Evolutionary conservation across 306 rosid species (phyloP).

Genomic region (Echinosophora koreensis): DNA sequence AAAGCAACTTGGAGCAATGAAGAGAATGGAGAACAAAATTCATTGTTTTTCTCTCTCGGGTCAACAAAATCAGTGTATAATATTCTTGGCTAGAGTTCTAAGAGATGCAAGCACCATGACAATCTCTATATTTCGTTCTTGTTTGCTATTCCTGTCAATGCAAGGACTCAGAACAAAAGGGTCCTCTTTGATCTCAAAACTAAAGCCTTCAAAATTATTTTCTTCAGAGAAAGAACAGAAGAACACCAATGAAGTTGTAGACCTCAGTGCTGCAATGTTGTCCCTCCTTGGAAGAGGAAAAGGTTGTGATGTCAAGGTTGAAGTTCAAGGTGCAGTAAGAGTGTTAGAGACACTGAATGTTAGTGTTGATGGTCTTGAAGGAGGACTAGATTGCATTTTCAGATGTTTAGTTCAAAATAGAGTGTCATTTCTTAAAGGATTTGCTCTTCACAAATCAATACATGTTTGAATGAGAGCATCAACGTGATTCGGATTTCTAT

Average conservation of each 20-base stretch:
- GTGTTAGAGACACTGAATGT: slow-evolving; percentile 56
- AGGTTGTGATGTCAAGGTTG: slow-evolving; percentile 3
- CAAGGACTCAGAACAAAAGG: slow-evolving; percentile 52
- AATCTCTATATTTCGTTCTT: slow-evolving; percentile 57
- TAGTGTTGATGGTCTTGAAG: slow-evolving; percentile 51
- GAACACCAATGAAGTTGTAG: slow-evolving; percentile 38
- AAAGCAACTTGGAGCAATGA: slow-evolving; percentile 57
- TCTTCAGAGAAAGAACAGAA: slow-evolving; percentile 56
- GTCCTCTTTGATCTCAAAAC: slow-evolving; percentile 59
- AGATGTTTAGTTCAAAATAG: slow-evolving; percentile 73
- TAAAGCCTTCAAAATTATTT: slow-evolving; percentile 49
- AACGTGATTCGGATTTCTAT: slow-evolving; percentile 28
- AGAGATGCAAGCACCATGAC: slow-evolving; percentile 63
- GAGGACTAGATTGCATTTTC: slow-evolving; percentile 55
- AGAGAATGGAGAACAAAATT: slow-evolving; percentile 56
- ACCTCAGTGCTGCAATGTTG: slow-evolving; percentile 43
- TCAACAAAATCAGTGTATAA: slow-evolving; percentile 49
- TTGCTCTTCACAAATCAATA: slow-evolving; percentile 46
- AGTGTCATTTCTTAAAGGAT: slow-evolving; percentile 70
- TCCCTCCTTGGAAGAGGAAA: slow-evolving; percentile 28
- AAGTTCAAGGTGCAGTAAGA: slow-evolving; percentile 52
- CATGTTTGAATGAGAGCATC: slow-evolving; percentile 43
- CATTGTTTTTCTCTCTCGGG: slow-evolving; percentile 29
- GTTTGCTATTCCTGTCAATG: slow-evolving; percentile 58
- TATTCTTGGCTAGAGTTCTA: slow-evolving; percentile 47